A percentile compares a stretch with the other conserved stretches of the same genome.
Evolutionary conservation across 2,329 filamentous ascomycete genomes (phyloP).

Genomic region (Alternaria triticina): DNA sequence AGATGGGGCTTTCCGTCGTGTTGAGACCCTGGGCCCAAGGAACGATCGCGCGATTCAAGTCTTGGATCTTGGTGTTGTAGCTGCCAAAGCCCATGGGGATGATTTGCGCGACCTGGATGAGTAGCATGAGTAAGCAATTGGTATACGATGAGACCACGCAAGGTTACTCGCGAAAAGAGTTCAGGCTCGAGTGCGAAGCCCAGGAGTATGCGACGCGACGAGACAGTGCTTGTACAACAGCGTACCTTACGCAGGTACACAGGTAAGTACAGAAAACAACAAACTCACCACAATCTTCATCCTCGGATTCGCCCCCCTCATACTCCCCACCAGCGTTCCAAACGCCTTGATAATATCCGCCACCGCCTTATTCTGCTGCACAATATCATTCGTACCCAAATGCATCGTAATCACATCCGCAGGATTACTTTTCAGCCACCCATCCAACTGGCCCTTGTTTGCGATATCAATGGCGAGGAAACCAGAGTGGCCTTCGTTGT

Average conservation of each 20-base stretch:
- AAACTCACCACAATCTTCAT: conserved; percentile 54
- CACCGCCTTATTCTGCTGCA: conserved; percentile 46
- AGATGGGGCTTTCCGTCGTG: conserved; percentile 50
- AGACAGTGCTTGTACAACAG: neutral
- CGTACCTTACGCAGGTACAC: neutral
- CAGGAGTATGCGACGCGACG: neutral
- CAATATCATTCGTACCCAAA: conserved; percentile 54
- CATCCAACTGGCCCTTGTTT: conserved; percentile 51
- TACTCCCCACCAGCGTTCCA: conserved; percentile 43
- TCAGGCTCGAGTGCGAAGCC: no score
- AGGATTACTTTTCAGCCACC: conserved; percentile 52
- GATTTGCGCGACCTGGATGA: conserved; percentile 51
- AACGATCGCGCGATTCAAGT: conserved; percentile 49
- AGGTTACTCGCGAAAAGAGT: no score
- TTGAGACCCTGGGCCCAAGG: conserved; percentile 50
- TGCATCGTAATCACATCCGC: conserved; percentile 57
- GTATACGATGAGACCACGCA: neutral
- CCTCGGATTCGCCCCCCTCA: conserved; percentile 50
- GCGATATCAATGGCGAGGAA: conserved; percentile 55
- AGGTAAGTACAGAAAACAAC: neutral
- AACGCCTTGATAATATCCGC: conserved; percentile 52
- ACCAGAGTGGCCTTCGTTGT: conserved; percentile 55
- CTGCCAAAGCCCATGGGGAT: conserved; percentile 42
- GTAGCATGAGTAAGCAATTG: neutral
- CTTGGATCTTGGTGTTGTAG: conserved; percentile 49